Evolutionary conservation across 2,329 filamentous ascomycete species (phyloP), one percentile per base, ranked within the genome.

Genomic region (Epichloe gansuensis): DNA sequence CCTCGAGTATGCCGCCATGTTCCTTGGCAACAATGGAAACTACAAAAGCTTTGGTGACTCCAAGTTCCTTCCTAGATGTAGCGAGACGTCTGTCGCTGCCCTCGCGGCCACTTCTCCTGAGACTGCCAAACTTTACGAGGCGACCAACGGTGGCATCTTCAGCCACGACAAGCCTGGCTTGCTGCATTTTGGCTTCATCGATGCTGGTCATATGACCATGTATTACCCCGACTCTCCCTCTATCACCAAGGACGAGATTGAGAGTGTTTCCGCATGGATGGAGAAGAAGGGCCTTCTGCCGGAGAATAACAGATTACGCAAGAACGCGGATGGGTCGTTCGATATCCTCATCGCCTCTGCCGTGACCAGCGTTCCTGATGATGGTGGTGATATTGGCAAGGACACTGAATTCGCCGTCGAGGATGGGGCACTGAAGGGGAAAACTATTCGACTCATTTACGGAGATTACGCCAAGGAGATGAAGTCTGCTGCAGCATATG

Each of bases 31-130:
- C 64, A 76, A 76, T 55, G 86, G 88, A 56, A 93, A 93, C 68
- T 93, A 91, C 71, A 91, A 91, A 71, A 85, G 85, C 59, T 91
- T 90, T 61, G 88, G 88, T 43, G 87, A 93, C 67, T 80, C 84
- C 60, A 93, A 93, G 65, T 90, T 93, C 63, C 77, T 93, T 53
- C 87, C 87, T 2, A 76, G 86, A 59, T 80, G 85, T 61, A 73
- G 76, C 6, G 76, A 82, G 58, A 76, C 78, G 53, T 77, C 75
- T 5, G 76, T 90, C 54, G 75, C 79, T 49, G 77, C 82, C 54
- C 72, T 91, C 36, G 82, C 84, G 44, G 73, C 74, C 15, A 74
- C 77, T 15, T 75, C 75, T 0, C 69, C 78, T 2, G 79, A 84
- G 50, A 80, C 84, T 6, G 73, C 78, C 61, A 74, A 75, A 55